These are phyloP conservation scores for Durotheca rogersii DNA, from an alignment of 495 filamentous ascomycete species.

Conservation along the genomic window DNA sequence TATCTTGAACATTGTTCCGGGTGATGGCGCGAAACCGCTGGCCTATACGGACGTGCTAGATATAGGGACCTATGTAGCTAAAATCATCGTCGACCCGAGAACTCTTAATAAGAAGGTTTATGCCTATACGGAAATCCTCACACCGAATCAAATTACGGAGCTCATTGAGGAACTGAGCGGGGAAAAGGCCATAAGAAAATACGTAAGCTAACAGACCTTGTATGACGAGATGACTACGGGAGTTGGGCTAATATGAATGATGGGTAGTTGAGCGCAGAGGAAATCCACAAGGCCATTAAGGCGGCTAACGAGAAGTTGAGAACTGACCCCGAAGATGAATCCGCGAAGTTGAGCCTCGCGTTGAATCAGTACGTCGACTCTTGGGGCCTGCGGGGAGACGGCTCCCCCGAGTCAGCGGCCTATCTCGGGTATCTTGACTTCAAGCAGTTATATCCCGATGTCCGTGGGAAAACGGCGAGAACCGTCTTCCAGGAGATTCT, in stretches of 20 bases:
- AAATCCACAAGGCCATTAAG: slow-evolving; percentile 4
- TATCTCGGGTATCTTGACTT: slow-evolving; percentile 60
- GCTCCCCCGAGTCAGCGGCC: slow-evolving; percentile 56
- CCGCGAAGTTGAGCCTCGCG: slow-evolving; percentile 33
- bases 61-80: slow-evolving; percentile 57
- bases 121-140: slow-evolving; percentile 51
- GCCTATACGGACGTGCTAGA: slow-evolving; percentile 56
- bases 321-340: slow-evolving; percentile 34
- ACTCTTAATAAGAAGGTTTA: slow-evolving; percentile 61
- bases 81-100: slow-evolving; percentile 55
- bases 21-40: slow-evolving; percentile 51
- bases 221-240: background rate
- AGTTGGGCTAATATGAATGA: too few species aligned
- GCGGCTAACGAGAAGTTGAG: slow-evolving; percentile 43
- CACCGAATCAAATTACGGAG: slow-evolving; percentile 52
- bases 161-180: slow-evolving; percentile 54
- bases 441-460: slow-evolving; percentile 59
- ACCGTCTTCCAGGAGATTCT: slow-evolving; percentile 25
- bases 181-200: slow-evolving; percentile 54
- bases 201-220: slow-evolving; percentile 49
- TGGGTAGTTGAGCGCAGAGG: slow-evolving; percentile 6
- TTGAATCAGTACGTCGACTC: slow-evolving; percentile 53
- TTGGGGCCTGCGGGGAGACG: slow-evolving; percentile 57
- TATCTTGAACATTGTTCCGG: slow-evolving; percentile 49
- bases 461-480: slow-evolving; percentile 44